These are phyloP conservation scores for Fusarium redolens DNA, from an alignment of 2,329 filamentous ascomycete species.

Conservation along the genomic window DNA sequence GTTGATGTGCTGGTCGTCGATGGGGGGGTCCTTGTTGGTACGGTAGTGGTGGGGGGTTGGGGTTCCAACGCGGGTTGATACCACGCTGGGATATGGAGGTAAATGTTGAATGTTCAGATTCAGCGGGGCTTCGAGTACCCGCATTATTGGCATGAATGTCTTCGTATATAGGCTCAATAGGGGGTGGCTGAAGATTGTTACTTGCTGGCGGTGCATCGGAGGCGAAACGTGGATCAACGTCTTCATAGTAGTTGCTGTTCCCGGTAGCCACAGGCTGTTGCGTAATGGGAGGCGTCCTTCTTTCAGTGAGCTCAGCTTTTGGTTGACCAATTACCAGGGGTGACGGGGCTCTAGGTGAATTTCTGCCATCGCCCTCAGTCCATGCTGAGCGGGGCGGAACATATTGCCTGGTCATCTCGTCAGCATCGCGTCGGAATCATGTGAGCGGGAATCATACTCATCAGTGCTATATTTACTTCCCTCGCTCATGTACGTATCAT, in stretches of 20 bases:
- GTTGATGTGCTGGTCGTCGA: constrained; percentile 61
- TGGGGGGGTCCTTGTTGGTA: constrained; percentile 57
- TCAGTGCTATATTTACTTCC: constrained; percentile 78
- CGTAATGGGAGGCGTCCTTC: constrained; percentile 49
- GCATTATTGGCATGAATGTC: constrained; percentile 65
- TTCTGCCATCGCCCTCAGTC: constrained; percentile 59
- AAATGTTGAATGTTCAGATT: constrained; percentile 85
- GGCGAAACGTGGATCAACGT: constrained; percentile 89
- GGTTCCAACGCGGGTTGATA: constrained; percentile 88
- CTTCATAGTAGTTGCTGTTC: constrained; percentile 80
- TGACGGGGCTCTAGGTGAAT: constrained; percentile 59
- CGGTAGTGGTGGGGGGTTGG: constrained; percentile 59
- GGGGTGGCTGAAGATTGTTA: constrained; percentile 44
- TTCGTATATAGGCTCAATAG: constrained; percentile 65
- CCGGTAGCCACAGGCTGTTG: constrained; percentile 45
- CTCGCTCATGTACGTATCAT: constrained; percentile 70
- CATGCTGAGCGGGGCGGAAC: constrained; percentile 67
- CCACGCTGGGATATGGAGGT: constrained; percentile 91
- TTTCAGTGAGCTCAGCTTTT: constrained; percentile 52
- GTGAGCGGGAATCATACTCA: constrained; percentile 63
- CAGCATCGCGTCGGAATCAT: background rate
- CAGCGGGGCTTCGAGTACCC: constrained; percentile 75
- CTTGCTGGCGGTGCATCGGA: constrained; percentile 49
- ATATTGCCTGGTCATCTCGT: constrained; percentile 56
- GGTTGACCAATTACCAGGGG: constrained; percentile 54